Evolutionary conservation across 176 grass and related monocot genomes (phyloP).

Genomic region (Oryza meridionalis): DNA sequence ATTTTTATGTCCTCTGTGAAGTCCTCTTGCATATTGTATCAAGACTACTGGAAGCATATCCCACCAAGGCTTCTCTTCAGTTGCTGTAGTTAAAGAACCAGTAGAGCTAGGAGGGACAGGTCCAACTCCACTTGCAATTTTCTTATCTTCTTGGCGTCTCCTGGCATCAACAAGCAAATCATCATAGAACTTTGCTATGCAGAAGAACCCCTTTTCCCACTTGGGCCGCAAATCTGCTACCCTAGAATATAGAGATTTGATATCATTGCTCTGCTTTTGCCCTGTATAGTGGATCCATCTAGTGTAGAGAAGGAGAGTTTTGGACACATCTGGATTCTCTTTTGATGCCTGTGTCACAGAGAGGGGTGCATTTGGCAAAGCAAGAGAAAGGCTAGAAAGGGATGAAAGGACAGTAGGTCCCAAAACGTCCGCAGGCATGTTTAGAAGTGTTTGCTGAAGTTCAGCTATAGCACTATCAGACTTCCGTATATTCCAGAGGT

Average conservation of each 20-base stretch:
- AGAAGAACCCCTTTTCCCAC: slow-evolving; percentile 99
- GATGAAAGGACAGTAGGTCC: slow-evolving; percentile 70
- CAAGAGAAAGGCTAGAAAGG: slow-evolving; percentile 82
- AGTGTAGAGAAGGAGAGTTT: slow-evolving; percentile 94
- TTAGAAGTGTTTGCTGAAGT: slow-evolving; percentile 87
- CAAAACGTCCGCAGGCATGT: slow-evolving; percentile 77
- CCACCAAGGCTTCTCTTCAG: slow-evolving; percentile 87
- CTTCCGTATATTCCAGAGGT: slow-evolving; percentile 87
- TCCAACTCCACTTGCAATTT: slow-evolving; percentile 51
- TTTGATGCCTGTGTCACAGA: slow-evolving; percentile 70
- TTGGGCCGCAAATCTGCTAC: slow-evolving; percentile 85
- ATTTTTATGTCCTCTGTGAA: slow-evolving; percentile 92
- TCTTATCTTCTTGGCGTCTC: slow-evolving; percentile 88
- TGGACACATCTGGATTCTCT: slow-evolving; percentile 83
- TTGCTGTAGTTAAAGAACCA: slow-evolving; percentile 49
- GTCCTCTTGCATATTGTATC: slow-evolving; percentile 80
- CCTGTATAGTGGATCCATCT: slow-evolving; percentile 98
- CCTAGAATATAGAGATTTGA: slow-evolving; percentile 76
- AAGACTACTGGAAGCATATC: slow-evolving; percentile 61
- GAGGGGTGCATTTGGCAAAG: slow-evolving; percentile 82
- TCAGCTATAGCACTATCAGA: slow-evolving; percentile 93
- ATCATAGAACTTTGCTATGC: slow-evolving; percentile 90
- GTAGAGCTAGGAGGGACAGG: slow-evolving; percentile 43
- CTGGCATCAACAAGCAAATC: slow-evolving; percentile 95
- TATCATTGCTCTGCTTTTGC: slow-evolving; percentile 88